Base-by-base conservation (phyloP, 2,329 filamentous ascomycete species). In the Botryosphaeria dothidea region DNA sequence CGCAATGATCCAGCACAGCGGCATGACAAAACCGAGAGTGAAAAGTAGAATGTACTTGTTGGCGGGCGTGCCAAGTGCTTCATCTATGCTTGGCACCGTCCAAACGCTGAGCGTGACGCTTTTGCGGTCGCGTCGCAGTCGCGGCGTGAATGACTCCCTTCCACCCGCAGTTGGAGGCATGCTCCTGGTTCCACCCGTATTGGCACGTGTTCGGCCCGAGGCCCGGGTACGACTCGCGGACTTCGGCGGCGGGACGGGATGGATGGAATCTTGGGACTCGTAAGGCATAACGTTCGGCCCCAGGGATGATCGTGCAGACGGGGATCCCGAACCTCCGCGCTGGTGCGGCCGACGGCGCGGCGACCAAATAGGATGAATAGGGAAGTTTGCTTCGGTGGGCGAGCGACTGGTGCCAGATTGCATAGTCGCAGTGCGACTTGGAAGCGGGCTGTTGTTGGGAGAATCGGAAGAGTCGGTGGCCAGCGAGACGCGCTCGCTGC, bases 261-360 rank as follows among this genome's bases (percentile, higher is more conserved):
- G 7, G 21, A 51, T 41, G 25, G 51, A 57, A 51, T 64, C 62
- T 17, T 58, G 52, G 4, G 62, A 64, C 2, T 46, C 56, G 41
- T 46, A 60, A 9, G 56, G 56, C 56, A 60, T 46, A 4, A 46
- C 17, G 56, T 60, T 60, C 19, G 56, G 27, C 11, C 19, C 25
- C 41, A 61, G 57, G 6, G 57, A 49, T 23, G n/a, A 13, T 15
- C 11, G 36, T 15, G 36, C 54, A 8, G 54, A 57, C 23, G 36
- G 25, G 3, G 57, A 61, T 9, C 29, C 31, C 23, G 58, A 62
- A 7, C 17, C 3, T n/a, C 31, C 36, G 61, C 48, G 49, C 15
- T 75, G 69, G 34, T 73, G 71, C 15, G 77, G 76, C 57, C 77
- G 72, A 48, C 76, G 78, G 27, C 77, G 74, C 11, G 77, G 77